Percentiles rank a stretch among this genome's conserved stretches.
Evolutionary conservation across 1,139 yeast species (phyloP).

Genomic region (Pichia sp.): DNA sequence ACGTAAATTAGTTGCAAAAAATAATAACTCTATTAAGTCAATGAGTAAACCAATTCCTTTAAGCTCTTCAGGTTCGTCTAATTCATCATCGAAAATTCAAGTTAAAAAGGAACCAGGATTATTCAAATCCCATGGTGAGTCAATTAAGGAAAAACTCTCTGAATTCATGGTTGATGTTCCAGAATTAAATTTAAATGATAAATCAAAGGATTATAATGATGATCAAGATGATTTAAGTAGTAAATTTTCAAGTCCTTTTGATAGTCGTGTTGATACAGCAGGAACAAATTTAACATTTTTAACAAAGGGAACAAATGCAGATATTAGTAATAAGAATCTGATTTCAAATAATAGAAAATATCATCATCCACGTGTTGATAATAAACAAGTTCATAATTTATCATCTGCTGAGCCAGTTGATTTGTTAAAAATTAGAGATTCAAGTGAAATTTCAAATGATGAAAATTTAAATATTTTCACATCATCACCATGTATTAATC

Average conservation of each 20-base stretch:
- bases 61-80: not conserved
- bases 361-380: too few relatives aligned
- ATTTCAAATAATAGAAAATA: not conserved
- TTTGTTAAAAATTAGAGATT: not conserved
- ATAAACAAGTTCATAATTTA: not conserved
- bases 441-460: conserved; percentile 2
- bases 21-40: not conserved
- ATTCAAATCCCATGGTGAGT: not conserved
- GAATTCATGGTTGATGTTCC: conserved; percentile 11
- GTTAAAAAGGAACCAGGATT: not conserved
- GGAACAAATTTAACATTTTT: conserved; percentile 11
- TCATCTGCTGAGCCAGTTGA: not conserved
- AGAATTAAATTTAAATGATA: not conserved
- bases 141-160: not conserved
- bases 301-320: conserved; percentile 1
- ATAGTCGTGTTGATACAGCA: conserved; percentile 11
- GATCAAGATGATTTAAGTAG: conserved; percentile 3
- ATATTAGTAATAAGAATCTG: not conserved
- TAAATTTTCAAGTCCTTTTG: conserved; percentile 12
- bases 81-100: not conserved
- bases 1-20: not conserved
- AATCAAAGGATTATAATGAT: not conserved
- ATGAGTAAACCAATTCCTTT: not conserved
- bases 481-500: conserved; percentile 12
- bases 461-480: conserved; percentile 4